Evolutionary conservation across 2,329 filamentous ascomycete genomes (phyloP).

Genomic region (Trichoderma sp.): DNA sequence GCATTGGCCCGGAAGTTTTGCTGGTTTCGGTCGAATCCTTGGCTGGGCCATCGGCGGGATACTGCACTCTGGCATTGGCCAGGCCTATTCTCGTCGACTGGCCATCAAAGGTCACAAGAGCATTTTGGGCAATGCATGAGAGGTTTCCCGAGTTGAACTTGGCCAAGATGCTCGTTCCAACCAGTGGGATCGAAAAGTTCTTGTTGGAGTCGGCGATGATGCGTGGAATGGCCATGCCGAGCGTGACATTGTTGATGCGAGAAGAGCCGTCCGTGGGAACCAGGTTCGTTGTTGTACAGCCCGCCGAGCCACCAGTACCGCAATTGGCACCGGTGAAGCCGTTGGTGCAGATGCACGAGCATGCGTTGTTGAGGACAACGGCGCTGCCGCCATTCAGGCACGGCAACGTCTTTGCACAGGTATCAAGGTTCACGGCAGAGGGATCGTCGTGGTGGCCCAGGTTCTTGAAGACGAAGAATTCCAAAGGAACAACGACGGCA

Average conservation of each 20-base stretch:
- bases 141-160: conserved; percentile 75
- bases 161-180: conserved; percentile 68
- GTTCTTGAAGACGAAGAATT: conserved; percentile 64
- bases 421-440: conserved; percentile 44
- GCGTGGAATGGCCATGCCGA: conserved; percentile 77
- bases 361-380: conserved; percentile 66
- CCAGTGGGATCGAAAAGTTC: conserved; percentile 77
- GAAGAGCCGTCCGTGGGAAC: conserved; percentile 45
- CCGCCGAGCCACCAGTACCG: conserved; percentile 49
- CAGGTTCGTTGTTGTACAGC: conserved; percentile 56
- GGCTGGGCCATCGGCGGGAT: conserved; percentile 30
- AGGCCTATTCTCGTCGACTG: conserved; percentile 44
- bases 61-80: conserved; percentile 36
- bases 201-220: conserved; percentile 65
- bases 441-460: conserved; percentile 42
- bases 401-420: conserved; percentile 63
- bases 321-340: conserved; percentile 72
- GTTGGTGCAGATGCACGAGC: conserved; percentile 85
- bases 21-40: not conserved
- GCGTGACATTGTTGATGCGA: conserved; percentile 67
- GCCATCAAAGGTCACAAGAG: conserved; percentile 81
- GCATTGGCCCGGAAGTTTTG: not conserved
- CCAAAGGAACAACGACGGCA: conserved; percentile 77
- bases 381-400: conserved; percentile 84
- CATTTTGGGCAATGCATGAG: conserved; percentile 83